Base-by-base conservation (phyloP, 78 protist genomes). In the Tieghemostelium lacteum region DNA sequence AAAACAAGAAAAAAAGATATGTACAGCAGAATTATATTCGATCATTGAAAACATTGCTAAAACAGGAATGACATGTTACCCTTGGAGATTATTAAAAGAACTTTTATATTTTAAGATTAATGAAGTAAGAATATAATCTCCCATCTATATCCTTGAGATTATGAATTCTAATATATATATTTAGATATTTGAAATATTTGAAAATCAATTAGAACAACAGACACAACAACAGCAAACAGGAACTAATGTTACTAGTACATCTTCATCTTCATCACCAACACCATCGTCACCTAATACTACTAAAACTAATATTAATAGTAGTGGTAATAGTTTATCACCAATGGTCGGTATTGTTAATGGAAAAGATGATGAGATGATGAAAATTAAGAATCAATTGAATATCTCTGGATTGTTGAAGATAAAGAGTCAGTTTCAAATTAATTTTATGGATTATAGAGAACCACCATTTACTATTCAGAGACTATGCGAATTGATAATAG, bases 401-500 rank as follows among this genome's bases (percentile, higher is more conserved):
- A 50, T 22, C 10, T 78, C 88, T 16, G 75, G 76, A 54, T 39
- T 78, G 29, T 29, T 78, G 0, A 49, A 71, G 63, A 69, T 69
- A 62, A 66, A 70, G 42, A 36, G 55, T 31, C 77, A 83, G 58
- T 69, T 83, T 49, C 62, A 55, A 16, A 39, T 42, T 60, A 73
- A 42, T 40, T 69, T 83, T 55, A 69, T 50, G 37, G 91, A 69
- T 36, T 83, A 36, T 20, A 83, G 58, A 69, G 67, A 57, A 78
- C 58, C 91, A 66, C 91, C 91, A 58, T 83, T 83, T 42, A 83
- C 91, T 37, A 60, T 83, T 42, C 91, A 83, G 60, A 66, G 91
- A 83, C 61, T 83, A 26, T 83, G 91, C 31, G 91, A 83, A 83
- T 69, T 83, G 45, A 69, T 83, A 45, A 50, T 83, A 19, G 75